Evolutionary conservation across 192 early-diverging fungal species (phyloP).

Genomic region (Thoreauomyces humboldtii): DNA sequence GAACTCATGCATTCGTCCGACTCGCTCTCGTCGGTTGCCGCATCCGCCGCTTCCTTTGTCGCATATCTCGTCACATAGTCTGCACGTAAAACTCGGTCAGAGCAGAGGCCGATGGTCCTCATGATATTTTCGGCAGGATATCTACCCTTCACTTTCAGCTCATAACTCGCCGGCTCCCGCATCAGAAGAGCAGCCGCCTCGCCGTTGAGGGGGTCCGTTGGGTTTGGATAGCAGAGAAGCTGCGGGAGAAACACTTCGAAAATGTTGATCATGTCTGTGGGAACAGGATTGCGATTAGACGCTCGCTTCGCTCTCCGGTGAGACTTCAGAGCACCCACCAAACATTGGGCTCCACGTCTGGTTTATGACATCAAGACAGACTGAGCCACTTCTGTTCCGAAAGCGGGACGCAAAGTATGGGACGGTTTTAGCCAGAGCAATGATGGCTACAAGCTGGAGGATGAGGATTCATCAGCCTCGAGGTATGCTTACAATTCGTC

Average conservation of each 20-base stretch:
- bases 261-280: slow-evolving; percentile 95
- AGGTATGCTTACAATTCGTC: slow-evolving; percentile 95
- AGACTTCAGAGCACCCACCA: slow-evolving; percentile 62
- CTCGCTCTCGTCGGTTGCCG: slow-evolving; percentile 52
- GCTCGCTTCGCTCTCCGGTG: too few relatives aligned
- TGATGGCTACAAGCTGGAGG: not conserved
- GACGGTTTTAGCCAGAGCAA: not conserved
- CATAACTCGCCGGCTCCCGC: slow-evolving; percentile 88
- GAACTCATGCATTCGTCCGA: slow-evolving; percentile 76
- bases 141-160: slow-evolving; percentile 87
- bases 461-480: too few relatives aligned
- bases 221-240: slow-evolving; percentile 96
- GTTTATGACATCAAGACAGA: slow-evolving; percentile 99
- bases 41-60: slow-evolving; percentile 82
- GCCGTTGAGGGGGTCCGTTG: slow-evolving; percentile 98
- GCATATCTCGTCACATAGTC: slow-evolving; percentile 82
- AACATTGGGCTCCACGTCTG: slow-evolving; percentile 99
- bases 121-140: too few relatives aligned
- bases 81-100: slow-evolving; percentile 40
- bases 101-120: too few relatives aligned
- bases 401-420: not conserved
- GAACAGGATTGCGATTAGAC: not conserved
- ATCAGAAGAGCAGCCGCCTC: slow-evolving; percentile 97
- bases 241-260: slow-evolving; percentile 99
- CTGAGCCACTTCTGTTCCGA: slow-evolving; percentile 83